phyloP scores from a whole-genome alignment of 164 flowering plant genomes.

The Echeveria elegans region DNA sequence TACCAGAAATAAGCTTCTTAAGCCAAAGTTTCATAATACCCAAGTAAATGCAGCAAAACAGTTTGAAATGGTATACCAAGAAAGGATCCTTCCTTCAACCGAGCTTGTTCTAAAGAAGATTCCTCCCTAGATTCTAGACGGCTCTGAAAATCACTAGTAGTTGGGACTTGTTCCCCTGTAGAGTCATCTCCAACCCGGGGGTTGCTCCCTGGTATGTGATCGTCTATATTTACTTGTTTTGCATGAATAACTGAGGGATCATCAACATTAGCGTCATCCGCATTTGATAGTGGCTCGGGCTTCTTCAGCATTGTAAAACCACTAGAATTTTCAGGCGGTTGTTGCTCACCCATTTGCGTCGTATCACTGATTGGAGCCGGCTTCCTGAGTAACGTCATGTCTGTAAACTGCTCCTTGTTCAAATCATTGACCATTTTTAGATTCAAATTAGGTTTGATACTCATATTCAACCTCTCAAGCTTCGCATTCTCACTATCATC shows the following conservation, averaged over 20 bases:
- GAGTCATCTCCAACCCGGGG: not conserved
- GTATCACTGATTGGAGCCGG: slow-evolving; percentile 20
- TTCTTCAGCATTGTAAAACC: slow-evolving; percentile 37
- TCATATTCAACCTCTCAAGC: slow-evolving; percentile 24
- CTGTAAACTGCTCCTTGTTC: slow-evolving; percentile 26
- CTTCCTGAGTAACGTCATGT: slow-evolving; percentile 38
- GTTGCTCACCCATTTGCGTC: slow-evolving; percentile 20
- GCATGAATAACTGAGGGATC: slow-evolving; percentile 5
- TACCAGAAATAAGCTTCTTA: slow-evolving; percentile 13
- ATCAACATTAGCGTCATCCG: slow-evolving; percentile 5
- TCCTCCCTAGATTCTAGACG: slow-evolving; percentile 14
- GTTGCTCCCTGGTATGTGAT: slow-evolving; percentile 4
- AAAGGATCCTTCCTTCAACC: slow-evolving; percentile 11
- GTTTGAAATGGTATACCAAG: slow-evolving; percentile 26
- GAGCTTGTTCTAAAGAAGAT: slow-evolving; percentile 10
- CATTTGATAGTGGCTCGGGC: slow-evolving; percentile 17
- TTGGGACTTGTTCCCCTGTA: not conserved
- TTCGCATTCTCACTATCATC: slow-evolving; percentile 24
- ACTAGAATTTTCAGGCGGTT: slow-evolving; percentile 18
- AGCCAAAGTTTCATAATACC: not conserved
- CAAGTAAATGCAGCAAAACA: not conserved
- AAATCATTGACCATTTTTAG: slow-evolving; percentile 25
- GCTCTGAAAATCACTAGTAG: not conserved
- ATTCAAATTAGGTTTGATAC: slow-evolving; percentile 32
- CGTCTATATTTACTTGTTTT: not conserved